A percentile compares a stretch with the other conserved stretches of the same genome.
These are phyloP conservation scores for Penicillium sp. DNA, from an alignment of 2,329 filamentous ascomycete species.

Conservation along the genomic window DNA sequence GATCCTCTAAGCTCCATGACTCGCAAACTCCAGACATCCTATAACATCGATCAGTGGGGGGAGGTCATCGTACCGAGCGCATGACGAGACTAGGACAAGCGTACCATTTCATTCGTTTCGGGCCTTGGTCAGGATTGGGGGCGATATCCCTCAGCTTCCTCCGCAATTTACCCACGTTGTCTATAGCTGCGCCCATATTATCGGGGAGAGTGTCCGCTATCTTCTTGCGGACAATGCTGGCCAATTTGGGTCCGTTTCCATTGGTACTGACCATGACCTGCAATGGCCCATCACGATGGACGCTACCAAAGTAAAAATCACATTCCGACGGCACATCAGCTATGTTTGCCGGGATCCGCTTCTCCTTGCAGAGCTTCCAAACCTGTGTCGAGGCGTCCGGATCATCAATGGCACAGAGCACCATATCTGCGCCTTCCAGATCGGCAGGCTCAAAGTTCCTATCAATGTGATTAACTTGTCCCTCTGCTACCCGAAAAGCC, in stretches of 20 bases:
- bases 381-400: constrained; percentile 77
- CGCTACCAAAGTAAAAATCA: constrained; percentile 96
- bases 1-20: constrained; percentile 71
- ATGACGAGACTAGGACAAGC: neutral
- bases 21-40: constrained; percentile 93
- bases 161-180: constrained; percentile 70
- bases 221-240: constrained; percentile 71
- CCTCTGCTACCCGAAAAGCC: constrained; percentile 63
- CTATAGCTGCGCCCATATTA: constrained; percentile 76
- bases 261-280: constrained; percentile 99
- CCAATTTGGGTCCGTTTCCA: constrained; percentile 84
- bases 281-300: constrained; percentile 86
- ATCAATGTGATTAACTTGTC: constrained; percentile 70
- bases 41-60: too few relatives aligned
- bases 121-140: constrained; percentile 62
- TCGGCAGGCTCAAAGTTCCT: constrained; percentile 79
- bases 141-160: constrained; percentile 69
- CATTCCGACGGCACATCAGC: constrained; percentile 94
- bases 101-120: constrained; percentile 82
- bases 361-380: constrained; percentile 86
- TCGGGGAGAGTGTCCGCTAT: constrained; percentile 68
- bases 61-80: neutral
- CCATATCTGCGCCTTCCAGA: constrained; percentile 73
- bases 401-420: constrained; percentile 87
- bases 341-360: constrained; percentile 80